These are phyloP conservation scores for Sordariomycetes sp. DNA, from an alignment of 2,329 filamentous ascomycete species.

Conservation along the genomic window DNA sequence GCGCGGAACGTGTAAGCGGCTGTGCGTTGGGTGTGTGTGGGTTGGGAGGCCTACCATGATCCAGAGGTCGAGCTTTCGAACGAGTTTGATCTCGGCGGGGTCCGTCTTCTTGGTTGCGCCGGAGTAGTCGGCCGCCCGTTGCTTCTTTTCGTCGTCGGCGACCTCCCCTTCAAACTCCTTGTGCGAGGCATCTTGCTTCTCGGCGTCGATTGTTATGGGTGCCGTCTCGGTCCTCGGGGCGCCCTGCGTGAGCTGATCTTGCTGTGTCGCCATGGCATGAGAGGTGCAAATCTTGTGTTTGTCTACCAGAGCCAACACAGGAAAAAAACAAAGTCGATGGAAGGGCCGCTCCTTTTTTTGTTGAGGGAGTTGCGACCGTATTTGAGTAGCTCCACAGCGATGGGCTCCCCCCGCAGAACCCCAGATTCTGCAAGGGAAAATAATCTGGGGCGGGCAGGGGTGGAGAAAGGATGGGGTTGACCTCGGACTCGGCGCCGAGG, in stretches of 20 bases:
- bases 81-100: background rate
- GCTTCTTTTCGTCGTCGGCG: background rate
- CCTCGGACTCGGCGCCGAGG: background rate
- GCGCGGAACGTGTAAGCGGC: background rate
- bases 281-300: background rate
- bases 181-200: background rate
- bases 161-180: background rate
- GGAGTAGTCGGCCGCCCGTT: background rate
- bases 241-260: background rate
- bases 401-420: background rate
- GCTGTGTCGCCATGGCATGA: background rate
- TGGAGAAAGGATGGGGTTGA: background rate
- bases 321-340: background rate
- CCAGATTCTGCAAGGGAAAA: background rate
- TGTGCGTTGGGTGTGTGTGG: background rate
- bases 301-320: background rate
- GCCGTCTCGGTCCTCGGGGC: background rate
- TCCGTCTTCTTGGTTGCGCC: background rate
- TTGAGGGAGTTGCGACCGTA: background rate
- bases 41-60: background rate
- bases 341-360: background rate
- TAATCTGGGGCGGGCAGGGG: background rate
- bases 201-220: background rate
- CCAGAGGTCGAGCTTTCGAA: conserved; percentile 5
- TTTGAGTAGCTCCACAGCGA: background rate